Evolutionary conservation across 169 alveolate species (phyloP).

Genomic region (Plasmodium billcollinsi): DNA sequence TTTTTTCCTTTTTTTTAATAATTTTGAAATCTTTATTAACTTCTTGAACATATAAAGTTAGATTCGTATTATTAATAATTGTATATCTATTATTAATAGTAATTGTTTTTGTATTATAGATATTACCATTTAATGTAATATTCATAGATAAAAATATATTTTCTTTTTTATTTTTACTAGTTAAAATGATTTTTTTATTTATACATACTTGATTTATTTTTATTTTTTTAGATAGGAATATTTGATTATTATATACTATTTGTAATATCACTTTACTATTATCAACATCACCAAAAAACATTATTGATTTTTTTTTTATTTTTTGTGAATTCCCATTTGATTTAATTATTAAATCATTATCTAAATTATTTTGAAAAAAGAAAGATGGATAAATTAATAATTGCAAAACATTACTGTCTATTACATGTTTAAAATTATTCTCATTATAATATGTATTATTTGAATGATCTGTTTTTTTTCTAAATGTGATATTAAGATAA

Average conservation of each 20-base stretch:
- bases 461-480: constrained; percentile 22
- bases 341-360: constrained; percentile 21
- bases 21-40: constrained; percentile 59
- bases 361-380: constrained; percentile 60
- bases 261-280: constrained; percentile 36
- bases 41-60: constrained; percentile 42
- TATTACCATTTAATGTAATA: constrained; percentile 43
- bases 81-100: constrained; percentile 55
- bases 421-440: constrained; percentile 38
- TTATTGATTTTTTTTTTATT: constrained; percentile 12
- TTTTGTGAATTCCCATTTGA: constrained; percentile 39
- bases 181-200: constrained; percentile 42
- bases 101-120: constrained; percentile 40
- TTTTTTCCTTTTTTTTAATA: constrained; percentile 33
- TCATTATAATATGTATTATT: constrained; percentile 11
- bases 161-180: constrained; percentile 46
- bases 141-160: constrained; percentile 47
- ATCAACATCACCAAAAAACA: constrained; percentile 46
- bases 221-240: constrained; percentile 22
- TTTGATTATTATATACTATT: constrained; percentile 16
- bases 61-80: constrained; percentile 35
- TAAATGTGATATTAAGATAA: constrained; percentile 11
- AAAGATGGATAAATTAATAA: constrained; percentile 22
- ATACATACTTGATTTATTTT: constrained; percentile 57
- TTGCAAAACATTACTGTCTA: constrained; percentile 54